A percentile compares a stretch with the other conserved stretches of the same genome.
Conservation (phyloP, 2,329 filamentous ascomycete genomes). For the Hymenoscyphus scutula region DNA sequence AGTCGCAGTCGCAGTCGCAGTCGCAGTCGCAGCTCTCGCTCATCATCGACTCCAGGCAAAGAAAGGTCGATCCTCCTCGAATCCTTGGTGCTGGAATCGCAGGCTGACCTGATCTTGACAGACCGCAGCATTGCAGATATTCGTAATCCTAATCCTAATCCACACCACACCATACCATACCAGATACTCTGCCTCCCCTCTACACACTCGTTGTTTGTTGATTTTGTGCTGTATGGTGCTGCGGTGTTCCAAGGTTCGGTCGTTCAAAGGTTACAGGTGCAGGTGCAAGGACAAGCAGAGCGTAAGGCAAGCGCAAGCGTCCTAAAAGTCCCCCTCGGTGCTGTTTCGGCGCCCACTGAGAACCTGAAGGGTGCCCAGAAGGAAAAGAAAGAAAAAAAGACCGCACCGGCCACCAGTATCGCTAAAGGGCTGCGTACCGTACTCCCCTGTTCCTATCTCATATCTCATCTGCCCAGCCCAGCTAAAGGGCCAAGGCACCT, state of each 20-base stretch:
- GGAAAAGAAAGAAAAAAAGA: no score
- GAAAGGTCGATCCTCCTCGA: neutral
- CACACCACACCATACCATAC: neutral
- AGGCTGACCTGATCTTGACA: neutral
- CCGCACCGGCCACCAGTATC: neutral
- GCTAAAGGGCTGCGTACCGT: no score
- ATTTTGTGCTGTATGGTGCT: neutral
- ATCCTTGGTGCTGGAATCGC: neutral
- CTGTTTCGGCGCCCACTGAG: neutral
- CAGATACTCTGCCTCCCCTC: no score
- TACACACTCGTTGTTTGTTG: constrained; percentile 1
- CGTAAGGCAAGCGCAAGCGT: no score
- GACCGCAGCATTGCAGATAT: neutral
- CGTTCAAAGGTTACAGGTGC: no score
- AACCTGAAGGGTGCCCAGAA: no score
- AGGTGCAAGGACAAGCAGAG: neutral
- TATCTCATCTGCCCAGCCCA: neutral
- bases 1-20: no score
- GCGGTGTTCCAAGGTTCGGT: neutral
- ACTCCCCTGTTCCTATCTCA: no score
- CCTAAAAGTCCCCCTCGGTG: neutral
- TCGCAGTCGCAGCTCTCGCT: neutral
- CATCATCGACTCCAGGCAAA: neutral
- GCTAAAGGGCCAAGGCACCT: neutral
- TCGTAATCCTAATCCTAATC: neutral